These are phyloP conservation scores for Silene uniflora DNA, from an alignment of 148 eudicot species.

Conservation along the genomic window DNA sequence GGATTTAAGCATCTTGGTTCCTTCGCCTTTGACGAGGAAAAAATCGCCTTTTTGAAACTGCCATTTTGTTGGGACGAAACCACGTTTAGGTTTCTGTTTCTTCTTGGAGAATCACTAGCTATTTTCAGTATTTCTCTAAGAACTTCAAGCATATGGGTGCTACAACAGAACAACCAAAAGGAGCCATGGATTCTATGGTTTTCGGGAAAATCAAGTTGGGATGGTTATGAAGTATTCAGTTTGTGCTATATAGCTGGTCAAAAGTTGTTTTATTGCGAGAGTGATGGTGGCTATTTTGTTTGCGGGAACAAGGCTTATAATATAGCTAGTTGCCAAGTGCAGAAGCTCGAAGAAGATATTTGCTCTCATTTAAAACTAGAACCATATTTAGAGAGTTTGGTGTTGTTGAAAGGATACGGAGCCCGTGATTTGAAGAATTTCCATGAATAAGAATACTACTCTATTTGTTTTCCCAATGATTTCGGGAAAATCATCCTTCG, in stretches of 20 bases:
- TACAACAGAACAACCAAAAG: no score
- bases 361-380: neutral
- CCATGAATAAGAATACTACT: no score
- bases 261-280: no score
- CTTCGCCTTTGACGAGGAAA: neutral
- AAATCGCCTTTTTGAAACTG: neutral
- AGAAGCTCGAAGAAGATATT: neutral
- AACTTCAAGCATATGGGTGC: no score
- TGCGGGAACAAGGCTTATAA: constrained; percentile 1
- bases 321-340: neutral
- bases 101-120: neutral
- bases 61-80: neutral
- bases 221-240: no score
- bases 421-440: neutral
- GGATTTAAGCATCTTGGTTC: neutral
- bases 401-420: neutral
- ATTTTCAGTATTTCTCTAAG: no score
- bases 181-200: no score
- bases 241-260: no score
- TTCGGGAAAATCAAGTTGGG: no score
- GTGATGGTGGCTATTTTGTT: no score
- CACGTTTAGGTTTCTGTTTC: neutral
- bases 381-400: neutral
- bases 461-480: no score
- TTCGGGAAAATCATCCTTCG: no score